Evolutionary conservation across 2,329 filamentous ascomycete species (phyloP), one percentile per base, ranked within the genome.

Genomic region (Paecilomyces sp.): DNA sequence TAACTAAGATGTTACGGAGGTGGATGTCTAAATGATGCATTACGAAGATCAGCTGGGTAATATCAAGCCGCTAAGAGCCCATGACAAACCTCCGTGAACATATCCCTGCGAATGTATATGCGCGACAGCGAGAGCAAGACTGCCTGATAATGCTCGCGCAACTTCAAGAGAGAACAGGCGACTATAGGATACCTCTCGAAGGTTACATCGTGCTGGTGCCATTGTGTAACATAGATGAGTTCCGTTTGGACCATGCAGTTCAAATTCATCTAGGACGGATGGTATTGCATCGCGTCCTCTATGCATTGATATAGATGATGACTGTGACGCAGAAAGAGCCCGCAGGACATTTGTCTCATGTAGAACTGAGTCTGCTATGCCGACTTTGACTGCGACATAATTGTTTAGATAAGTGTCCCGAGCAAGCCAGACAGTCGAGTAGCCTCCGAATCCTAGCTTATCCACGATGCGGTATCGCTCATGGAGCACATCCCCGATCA

Each of bases 351-450:
- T 65, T 6, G 57, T 65, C 55, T 74, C 68, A 7, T 54, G 61
- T 3, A 51, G 52, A 58, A 51, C 7, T 2, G 62, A 61, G 33
- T 64, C 54, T 57, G 69, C 64, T 28, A 68, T 67, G 24, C 60
- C 60, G 31, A 73, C 59, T 53, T 74, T 74, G 1, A 73, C 34
- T 18, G 70, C 69, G 60, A 73, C 69, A 60, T 73, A 73, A 13
- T 36, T 59, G 2, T 66, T 57, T 0, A 59, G 3, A 1, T 56
- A 56, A 55, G 60, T 65, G 56, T 80, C 76, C 3, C 62, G 69
- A 7, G 75, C 74, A 57, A 79, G 64, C 75, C 74, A 80, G 53
- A 78, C 70, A 0, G 74, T 79, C 3, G 76, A 79, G 62, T 72
- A 76, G 3, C 69, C 68, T 7, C 77, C 76, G 65, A 69, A 77